Conservation (phyloP, 495 filamentous ascomycete species). For the Penicillium steckii region DNA sequence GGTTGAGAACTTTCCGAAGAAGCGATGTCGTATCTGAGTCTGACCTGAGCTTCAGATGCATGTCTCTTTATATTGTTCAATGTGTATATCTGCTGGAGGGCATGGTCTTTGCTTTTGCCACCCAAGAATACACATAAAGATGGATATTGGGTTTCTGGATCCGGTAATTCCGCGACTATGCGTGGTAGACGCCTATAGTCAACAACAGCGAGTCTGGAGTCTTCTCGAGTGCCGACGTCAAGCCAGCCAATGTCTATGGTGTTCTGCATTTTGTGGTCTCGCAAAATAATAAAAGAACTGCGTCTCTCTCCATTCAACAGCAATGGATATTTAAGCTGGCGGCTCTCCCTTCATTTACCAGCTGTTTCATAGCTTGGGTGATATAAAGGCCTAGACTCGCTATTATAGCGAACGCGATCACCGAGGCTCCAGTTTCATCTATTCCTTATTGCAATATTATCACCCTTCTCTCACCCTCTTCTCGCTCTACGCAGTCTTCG, state of each 20-base stretch:
- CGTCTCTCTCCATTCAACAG: neutral
- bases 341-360: neutral
- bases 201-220: conserved; percentile 8
- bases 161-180: conserved; percentile 11
- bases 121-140: conserved; percentile 22
- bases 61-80: conserved; percentile 25
- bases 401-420: too few species aligned
- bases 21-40: conserved; percentile 15
- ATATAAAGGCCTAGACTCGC: too few species aligned
- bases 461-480: neutral
- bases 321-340: neutral
- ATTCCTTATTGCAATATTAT: too few species aligned
- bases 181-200: conserved; percentile 14
- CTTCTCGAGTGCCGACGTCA: conserved; percentile 14
- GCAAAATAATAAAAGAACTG: neutral
- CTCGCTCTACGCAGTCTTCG: neutral
- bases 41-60: conserved; percentile 3
- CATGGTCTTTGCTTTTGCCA: conserved; percentile 7
- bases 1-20: conserved; percentile 8
- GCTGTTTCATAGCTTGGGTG: too few species aligned
- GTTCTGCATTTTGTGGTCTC: conserved; percentile 1
- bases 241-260: conserved; percentile 19
- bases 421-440: too few species aligned
- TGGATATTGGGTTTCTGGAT: conserved; percentile 14
- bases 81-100: conserved; percentile 17